phyloP scores from a whole-genome alignment of 768 basidiomycete genomes.

The Naganishia vaughanmartiniae region DNA sequence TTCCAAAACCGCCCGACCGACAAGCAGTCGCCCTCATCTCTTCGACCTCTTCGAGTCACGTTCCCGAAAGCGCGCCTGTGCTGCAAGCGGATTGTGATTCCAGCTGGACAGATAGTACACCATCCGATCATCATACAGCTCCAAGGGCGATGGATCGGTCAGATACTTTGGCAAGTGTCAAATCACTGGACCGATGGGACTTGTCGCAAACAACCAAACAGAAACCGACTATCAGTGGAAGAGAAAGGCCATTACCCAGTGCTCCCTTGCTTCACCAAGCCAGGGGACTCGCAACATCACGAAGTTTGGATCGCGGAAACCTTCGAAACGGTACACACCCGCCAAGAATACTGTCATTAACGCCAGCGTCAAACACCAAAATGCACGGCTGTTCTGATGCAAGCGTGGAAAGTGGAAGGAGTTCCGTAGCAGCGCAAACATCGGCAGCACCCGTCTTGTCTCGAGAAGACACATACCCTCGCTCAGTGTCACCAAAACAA shows the following conservation, averaged over 20 bases:
- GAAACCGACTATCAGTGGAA: neutral
- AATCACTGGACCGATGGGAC: slow-evolving; percentile 41
- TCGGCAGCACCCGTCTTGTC: neutral
- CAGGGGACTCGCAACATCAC: slow-evolving; percentile 42
- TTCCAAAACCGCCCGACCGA: neutral
- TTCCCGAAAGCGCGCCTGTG: too few relatives aligned
- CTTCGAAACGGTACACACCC: neutral
- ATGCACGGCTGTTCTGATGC: neutral
- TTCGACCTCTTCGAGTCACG: too few relatives aligned
- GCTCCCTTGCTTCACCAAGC: slow-evolving; percentile 7
- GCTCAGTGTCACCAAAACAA: neutral
- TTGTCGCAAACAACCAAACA: slow-evolving; percentile 26
- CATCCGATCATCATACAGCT: neutral
- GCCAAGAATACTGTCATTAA: neutral
- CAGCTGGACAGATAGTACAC: neutral
- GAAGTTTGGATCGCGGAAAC: slow-evolving; percentile 45
- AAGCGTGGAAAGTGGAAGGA: neutral
- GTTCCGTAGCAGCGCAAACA: neutral
- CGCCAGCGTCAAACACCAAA: neutral
- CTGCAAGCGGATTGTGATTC: too few relatives aligned
- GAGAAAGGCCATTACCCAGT: neutral
- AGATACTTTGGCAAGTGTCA: slow-evolving; percentile 45
- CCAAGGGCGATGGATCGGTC: slow-evolving; percentile 36
- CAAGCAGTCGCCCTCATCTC: too few relatives aligned
- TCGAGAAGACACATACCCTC: neutral